These are phyloP conservation scores for Raffaelea ambrosiae DNA, from an alignment of 2,329 filamentous ascomycete species.

Conservation along the genomic window DNA sequence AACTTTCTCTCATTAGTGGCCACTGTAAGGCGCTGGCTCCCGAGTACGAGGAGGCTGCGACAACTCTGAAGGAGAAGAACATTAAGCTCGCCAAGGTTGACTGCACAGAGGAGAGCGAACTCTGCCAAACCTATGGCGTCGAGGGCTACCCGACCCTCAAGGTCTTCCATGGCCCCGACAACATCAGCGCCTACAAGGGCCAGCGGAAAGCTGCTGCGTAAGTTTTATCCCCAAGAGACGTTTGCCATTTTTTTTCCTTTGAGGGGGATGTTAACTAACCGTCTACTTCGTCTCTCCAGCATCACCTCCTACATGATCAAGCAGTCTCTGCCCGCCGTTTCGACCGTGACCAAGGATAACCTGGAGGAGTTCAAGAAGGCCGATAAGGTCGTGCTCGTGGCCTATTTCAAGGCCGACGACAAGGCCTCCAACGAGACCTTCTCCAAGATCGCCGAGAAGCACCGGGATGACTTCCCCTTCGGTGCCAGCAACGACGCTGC, in stretches of 20 bases:
- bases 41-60: conserved; percentile 83
- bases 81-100: conserved; percentile 82
- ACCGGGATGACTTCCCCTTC: conserved; percentile 89
- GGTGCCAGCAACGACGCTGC: conserved; percentile 75
- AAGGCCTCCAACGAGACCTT: conserved; percentile 86
- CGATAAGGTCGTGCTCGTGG: conserved; percentile 92
- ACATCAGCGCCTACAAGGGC: conserved; percentile 74
- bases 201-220: conserved; percentile 77
- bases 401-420: conserved; percentile 72
- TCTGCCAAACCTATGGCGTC: conserved; percentile 83
- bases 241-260: conserved; percentile 1
- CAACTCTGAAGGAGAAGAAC: conserved; percentile 77
- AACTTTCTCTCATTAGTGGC: conserved; percentile 61
- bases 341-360: conserved; percentile 68
- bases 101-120: conserved; percentile 88
- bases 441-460: conserved; percentile 59
- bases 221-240: conserved; percentile 21
- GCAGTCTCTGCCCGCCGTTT: conserved; percentile 91
- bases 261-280: too few species aligned
- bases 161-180: conserved; percentile 89
- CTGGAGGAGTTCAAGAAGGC: conserved; percentile 95
- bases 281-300: conserved; percentile 22
- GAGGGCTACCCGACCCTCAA: conserved; percentile 98
- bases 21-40: conserved; percentile 98
- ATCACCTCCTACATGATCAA: conserved; percentile 92